These are phyloP conservation scores for Starmera pachycereana DNA, from an alignment of 805 yeast genomes.

Conservation along the genomic window DNA sequence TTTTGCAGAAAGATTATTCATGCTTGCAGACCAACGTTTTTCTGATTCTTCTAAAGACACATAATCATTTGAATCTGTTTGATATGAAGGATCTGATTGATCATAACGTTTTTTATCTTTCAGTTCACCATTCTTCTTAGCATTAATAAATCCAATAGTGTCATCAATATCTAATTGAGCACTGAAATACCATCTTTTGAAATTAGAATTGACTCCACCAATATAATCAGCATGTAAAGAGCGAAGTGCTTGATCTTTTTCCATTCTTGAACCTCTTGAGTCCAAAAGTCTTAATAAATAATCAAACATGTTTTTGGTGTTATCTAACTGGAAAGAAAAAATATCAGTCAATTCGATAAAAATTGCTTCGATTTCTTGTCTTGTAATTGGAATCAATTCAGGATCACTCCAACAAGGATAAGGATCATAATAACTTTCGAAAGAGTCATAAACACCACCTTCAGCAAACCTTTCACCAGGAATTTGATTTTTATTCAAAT, in stretches of 20 bases:
- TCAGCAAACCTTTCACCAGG: constrained; percentile 31
- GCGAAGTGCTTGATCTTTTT: constrained; percentile 42
- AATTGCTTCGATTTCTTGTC: constrained; percentile 44
- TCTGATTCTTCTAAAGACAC: constrained; percentile 32
- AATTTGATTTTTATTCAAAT: constrained; percentile 16
- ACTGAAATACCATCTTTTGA: constrained; percentile 70
- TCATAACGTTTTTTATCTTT: constrained; percentile 4
- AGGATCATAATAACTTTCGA: constrained; percentile 33
- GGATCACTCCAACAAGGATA: constrained; percentile 43
- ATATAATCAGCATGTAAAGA: constrained; percentile 66
- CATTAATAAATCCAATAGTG: constrained; percentile 26
- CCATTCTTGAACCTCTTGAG: constrained; percentile 59
- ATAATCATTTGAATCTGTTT: constrained; percentile 1
- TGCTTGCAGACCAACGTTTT: constrained; percentile 38
- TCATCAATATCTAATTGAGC: constrained; percentile 57
- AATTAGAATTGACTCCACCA: constrained; percentile 62
- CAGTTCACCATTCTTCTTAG: constrained; percentile 17
- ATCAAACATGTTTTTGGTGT: constrained; percentile 57
- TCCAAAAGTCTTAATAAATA: constrained; percentile 51
- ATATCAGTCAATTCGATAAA: constrained; percentile 40
- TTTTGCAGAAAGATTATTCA: constrained; percentile 38
- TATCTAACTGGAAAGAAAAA: constrained; percentile 65
- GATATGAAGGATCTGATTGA: background rate
- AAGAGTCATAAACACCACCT: constrained; percentile 30
- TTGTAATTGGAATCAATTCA: constrained; percentile 34